Conservation (phyloP, 352 stramenopile genomes). For the Phytophthora kernoviae region DNA sequence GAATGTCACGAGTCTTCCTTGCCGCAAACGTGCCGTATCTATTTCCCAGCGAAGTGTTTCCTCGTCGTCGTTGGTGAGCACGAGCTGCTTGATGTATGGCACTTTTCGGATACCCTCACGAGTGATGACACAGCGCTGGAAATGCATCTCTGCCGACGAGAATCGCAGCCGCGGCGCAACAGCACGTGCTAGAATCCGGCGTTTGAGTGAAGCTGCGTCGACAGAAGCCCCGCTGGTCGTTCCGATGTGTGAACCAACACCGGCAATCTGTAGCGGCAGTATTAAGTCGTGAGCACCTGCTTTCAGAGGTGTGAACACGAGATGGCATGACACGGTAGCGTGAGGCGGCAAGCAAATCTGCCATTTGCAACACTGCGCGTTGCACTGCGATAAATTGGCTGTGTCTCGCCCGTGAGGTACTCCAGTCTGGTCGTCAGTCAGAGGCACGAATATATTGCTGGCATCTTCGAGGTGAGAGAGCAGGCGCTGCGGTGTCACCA, state of each 20-base stretch:
- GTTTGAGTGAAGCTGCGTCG: slow-evolving; percentile 34
- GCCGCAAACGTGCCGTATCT: slow-evolving; percentile 46
- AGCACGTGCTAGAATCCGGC: slow-evolving; percentile 53
- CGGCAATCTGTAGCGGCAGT: slow-evolving; percentile 80
- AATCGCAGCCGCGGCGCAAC: slow-evolving; percentile 76
- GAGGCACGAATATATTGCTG: slow-evolving; percentile 77
- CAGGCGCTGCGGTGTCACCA: slow-evolving; percentile 57
- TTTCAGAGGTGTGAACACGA: slow-evolving; percentile 71
- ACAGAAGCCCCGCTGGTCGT: slow-evolving; percentile 12
- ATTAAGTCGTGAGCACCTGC: slow-evolving; percentile 55
- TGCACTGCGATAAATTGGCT: slow-evolving; percentile 3
- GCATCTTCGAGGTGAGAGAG: slow-evolving; percentile 72
- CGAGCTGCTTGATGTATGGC: slow-evolving; percentile 83
- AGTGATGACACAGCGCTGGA: slow-evolving; percentile 87
- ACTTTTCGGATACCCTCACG: slow-evolving; percentile 85
- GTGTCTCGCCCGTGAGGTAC: slow-evolving; percentile 10
- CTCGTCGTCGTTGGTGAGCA: slow-evolving; percentile 77
- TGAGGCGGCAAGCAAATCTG: slow-evolving; percentile 76
- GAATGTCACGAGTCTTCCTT: slow-evolving; percentile 30
- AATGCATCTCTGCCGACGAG: slow-evolving; percentile 73
- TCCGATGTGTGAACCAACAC: slow-evolving; percentile 25
- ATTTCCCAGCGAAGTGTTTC: slow-evolving; percentile 79
- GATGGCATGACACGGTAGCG: slow-evolving; percentile 68
- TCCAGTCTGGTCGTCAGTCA: slow-evolving; percentile 26
- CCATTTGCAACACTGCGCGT: slow-evolving; percentile 57